A percentile compares a stretch with the other conserved stretches of the same genome.
Conservation (phyloP, 192 early-diverging fungal genomes). For the Coemansia umbellata region DNA sequence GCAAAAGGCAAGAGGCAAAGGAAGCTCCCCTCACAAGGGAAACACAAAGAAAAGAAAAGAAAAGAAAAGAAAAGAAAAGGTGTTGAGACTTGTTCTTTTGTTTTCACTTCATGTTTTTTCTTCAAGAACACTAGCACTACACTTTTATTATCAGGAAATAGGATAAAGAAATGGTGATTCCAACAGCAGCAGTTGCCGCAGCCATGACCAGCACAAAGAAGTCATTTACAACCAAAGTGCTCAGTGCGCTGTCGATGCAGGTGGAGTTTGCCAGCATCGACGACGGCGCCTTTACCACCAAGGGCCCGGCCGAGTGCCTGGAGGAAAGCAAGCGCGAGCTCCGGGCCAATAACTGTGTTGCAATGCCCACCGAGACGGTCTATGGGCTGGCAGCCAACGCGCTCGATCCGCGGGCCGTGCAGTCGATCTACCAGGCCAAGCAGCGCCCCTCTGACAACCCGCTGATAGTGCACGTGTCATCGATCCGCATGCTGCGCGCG, state of each 20-base stretch:
- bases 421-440: constrained; percentile 80
- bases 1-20: background rate
- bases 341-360: constrained; percentile 61
- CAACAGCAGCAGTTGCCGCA: constrained; percentile 1
- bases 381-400: constrained; percentile 96
- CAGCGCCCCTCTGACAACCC: constrained; percentile 94
- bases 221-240: constrained; percentile 11
- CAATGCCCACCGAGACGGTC: constrained; percentile 97
- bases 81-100: background rate
- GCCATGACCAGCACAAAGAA: background rate
- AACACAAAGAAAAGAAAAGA: background rate
- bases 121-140: no score
- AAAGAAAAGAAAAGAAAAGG: background rate
- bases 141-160: background rate
- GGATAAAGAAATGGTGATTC: constrained; percentile 7
- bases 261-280: constrained; percentile 20
- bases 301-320: constrained; percentile 28
- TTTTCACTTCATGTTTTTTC: no score
- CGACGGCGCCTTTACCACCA: constrained; percentile 17
- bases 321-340: constrained; percentile 57
- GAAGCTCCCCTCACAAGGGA: no score
- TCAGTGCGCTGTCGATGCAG: constrained; percentile 9
- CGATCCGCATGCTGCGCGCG: constrained; percentile 77
- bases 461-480: constrained; percentile 94
- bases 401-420: constrained; percentile 59